phyloP scores from a whole-genome alignment of 371 early-diverging fungal genomes.

The Fennellomyces sp. region DNA sequence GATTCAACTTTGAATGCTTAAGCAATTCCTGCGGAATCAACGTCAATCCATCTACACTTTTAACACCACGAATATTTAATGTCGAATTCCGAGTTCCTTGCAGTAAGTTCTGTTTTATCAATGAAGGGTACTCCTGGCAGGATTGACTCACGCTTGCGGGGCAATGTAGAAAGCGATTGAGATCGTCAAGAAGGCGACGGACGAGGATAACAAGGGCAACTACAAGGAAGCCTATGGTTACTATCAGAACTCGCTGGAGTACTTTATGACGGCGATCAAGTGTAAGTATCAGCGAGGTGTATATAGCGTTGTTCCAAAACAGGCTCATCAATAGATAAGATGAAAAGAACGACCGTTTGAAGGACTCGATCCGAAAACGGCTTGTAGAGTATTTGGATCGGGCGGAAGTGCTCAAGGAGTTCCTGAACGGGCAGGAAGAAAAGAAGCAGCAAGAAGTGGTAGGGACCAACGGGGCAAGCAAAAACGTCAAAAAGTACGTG shows the following conservation, averaged over 20 bases:
- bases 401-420: constrained; percentile 92
- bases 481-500: constrained; percentile 53
- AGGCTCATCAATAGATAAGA: constrained; percentile 55
- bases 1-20: not conserved
- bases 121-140: too few relatives aligned
- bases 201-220: constrained; percentile 90
- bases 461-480: constrained; percentile 54
- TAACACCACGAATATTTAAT: constrained; percentile 8
- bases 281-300: constrained; percentile 58
- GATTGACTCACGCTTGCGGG: too few relatives aligned
- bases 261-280: constrained; percentile 94
- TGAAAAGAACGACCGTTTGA: constrained; percentile 90
- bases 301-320: not conserved
- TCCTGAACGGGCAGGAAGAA: constrained; percentile 70
- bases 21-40: not conserved
- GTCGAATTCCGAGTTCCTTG: constrained; percentile 42
- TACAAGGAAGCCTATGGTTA: constrained; percentile 90
- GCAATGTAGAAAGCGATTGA: constrained; percentile 89
- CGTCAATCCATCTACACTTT: not conserved
- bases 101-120: constrained; percentile 24
- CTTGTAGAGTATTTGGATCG: constrained; percentile 92
- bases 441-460: constrained; percentile 68
- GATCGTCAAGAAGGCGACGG: constrained; percentile 91
- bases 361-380: constrained; percentile 88
- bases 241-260: constrained; percentile 88